Percentiles rank a stretch among this genome's conserved stretches.
These are phyloP conservation scores for Hypomyces perniciosus DNA, from an alignment of 2,329 filamentous ascomycete genomes.

Conservation along the genomic window DNA sequence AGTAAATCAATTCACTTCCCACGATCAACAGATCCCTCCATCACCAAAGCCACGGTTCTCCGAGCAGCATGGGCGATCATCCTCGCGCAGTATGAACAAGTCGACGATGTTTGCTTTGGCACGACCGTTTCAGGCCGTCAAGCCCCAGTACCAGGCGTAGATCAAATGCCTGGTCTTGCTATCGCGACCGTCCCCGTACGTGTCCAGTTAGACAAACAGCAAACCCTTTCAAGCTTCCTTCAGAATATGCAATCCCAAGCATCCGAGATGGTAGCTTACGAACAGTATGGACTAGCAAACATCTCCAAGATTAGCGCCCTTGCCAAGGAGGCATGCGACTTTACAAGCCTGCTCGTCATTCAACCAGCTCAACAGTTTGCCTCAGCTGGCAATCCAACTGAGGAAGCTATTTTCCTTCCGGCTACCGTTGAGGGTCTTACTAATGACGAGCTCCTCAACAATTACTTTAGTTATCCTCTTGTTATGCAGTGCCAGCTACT, in stretches of 20 bases:
- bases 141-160: slow-evolving; percentile 14
- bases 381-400: neutral
- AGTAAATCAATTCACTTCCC: neutral
- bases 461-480: slow-evolving; percentile 4
- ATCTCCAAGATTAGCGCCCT: neutral
- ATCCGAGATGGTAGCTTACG: slow-evolving; percentile 2
- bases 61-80: slow-evolving; percentile 15
- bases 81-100: slow-evolving; percentile 29
- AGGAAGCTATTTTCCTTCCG: neutral
- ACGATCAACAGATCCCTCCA: neutral
- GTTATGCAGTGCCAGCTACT: slow-evolving; percentile 3
- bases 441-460: neutral
- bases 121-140: slow-evolving; percentile 18
- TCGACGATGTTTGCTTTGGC: slow-evolving; percentile 18
- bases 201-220: neutral
- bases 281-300: slow-evolving; percentile 4
- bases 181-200: slow-evolving; percentile 17
- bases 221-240: neutral
- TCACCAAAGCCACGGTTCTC: slow-evolving; percentile 13
- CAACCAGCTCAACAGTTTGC: slow-evolving; percentile 1
- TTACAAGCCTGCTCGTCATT: slow-evolving; percentile 2
- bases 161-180: slow-evolving; percentile 16
- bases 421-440: neutral
- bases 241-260: slow-evolving; percentile 3
- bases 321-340: slow-evolving; percentile 4